phyloP scores from a whole-genome alignment of 2,329 filamentous ascomycete species.

The Aspergillus bombycis region DNA sequence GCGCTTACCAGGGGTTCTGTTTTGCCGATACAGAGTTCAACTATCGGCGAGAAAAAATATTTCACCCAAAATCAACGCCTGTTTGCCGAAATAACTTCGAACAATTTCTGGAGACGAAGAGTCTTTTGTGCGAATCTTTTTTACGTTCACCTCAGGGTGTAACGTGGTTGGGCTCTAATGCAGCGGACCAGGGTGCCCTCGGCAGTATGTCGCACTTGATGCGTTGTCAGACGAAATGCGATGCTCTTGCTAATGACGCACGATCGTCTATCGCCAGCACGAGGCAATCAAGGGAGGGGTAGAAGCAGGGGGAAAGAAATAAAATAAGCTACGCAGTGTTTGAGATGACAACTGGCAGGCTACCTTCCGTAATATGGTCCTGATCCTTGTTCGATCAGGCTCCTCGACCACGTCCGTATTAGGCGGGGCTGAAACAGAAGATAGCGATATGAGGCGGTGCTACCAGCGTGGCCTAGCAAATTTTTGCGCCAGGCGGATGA shows the following conservation, averaged over 20 bases:
- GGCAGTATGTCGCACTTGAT: slow-evolving; percentile 41
- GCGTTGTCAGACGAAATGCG: slow-evolving; percentile 44
- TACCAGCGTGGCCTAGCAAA: slow-evolving; percentile 21
- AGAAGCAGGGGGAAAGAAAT: slow-evolving; percentile 1
- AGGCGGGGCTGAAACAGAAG: slow-evolving; percentile 18
- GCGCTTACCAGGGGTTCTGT: slow-evolving; percentile 37
- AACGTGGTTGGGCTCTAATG: slow-evolving; percentile 52
- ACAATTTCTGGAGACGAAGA: slow-evolving; percentile 31
- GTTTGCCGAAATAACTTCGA: slow-evolving; percentile 29
- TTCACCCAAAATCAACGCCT: slow-evolving; percentile 21
- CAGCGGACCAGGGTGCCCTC: slow-evolving; percentile 43
- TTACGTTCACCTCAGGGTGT: slow-evolving; percentile 36
- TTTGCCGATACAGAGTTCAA: slow-evolving; percentile 18
- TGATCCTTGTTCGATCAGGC: slow-evolving; percentile 23
- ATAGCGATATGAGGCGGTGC: slow-evolving; percentile 35
- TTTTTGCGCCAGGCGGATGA: slow-evolving; percentile 16
- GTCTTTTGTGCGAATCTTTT: slow-evolving; percentile 38
- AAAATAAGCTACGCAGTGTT: slow-evolving; percentile 26
- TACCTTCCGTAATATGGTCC: slow-evolving; percentile 20
- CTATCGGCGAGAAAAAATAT: slow-evolving; percentile 18
- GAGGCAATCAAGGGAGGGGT: slow-evolving; percentile 13
- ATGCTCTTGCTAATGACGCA: slow-evolving; percentile 33
- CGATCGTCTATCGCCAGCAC: slow-evolving; percentile 33
- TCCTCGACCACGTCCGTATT: slow-evolving; percentile 30
- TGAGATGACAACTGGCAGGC: slow-evolving; percentile 25